These are phyloP conservation scores for Ophiostoma ips DNA, from an alignment of 2,329 filamentous ascomycete genomes.

Conservation along the genomic window DNA sequence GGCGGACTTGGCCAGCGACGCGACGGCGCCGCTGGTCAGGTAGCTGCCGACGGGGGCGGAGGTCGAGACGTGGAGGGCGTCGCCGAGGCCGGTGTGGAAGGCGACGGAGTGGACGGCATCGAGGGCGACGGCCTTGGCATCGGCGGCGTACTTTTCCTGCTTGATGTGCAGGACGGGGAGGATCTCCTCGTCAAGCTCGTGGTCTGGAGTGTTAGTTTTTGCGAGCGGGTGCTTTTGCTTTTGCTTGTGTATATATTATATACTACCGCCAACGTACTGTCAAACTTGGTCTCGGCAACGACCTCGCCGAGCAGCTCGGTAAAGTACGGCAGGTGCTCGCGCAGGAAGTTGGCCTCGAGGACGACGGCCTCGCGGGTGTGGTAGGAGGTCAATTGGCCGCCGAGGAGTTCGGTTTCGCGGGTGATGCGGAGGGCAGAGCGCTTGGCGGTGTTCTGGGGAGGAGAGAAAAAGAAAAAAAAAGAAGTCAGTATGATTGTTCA, in stretches of 20 bases:
- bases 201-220: slow-evolving; percentile 41
- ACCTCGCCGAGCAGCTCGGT: slow-evolving; percentile 91
- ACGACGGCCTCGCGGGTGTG: slow-evolving; percentile 91
- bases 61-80: slow-evolving; percentile 58
- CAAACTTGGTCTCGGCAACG: slow-evolving; percentile 74
- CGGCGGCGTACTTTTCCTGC: slow-evolving; percentile 57
- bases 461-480: no score
- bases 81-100: slow-evolving; percentile 87
- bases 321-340: slow-evolving; percentile 94
- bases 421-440: slow-evolving; percentile 85
- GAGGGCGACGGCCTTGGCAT: slow-evolving; percentile 54
- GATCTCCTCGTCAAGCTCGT: slow-evolving; percentile 85
- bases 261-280: slow-evolving; percentile 39
- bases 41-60: slow-evolving; percentile 65
- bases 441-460: slow-evolving; percentile 60
- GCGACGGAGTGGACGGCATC: slow-evolving; percentile 77
- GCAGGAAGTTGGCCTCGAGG: slow-evolving; percentile 86
- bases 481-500: not conserved
- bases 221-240: no score
- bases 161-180: slow-evolving; percentile 60
- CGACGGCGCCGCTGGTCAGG: slow-evolving; percentile 60
- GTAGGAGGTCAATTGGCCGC: slow-evolving; percentile 73
- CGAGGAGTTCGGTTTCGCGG: slow-evolving; percentile 89
- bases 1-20: slow-evolving; percentile 60
- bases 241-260: not conserved